Evolutionary conservation across 768 basidiomycete species (phyloP).

Genomic region (Artomyces pyxidatus): DNA sequence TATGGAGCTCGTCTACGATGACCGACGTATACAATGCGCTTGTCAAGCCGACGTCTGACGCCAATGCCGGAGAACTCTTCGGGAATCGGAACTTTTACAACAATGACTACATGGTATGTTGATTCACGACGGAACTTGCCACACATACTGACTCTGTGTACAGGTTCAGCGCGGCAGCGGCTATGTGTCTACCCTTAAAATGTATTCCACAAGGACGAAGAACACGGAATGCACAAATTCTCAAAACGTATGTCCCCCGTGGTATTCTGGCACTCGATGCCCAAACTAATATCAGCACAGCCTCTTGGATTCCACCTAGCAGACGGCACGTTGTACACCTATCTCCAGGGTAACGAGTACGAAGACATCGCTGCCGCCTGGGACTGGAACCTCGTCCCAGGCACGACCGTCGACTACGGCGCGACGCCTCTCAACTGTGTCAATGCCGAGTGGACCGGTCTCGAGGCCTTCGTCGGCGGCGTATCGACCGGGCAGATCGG

Average conservation of each 20-base stretch:
- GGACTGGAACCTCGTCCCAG: slow-evolving; percentile 77
- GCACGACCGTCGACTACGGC: slow-evolving; percentile 58
- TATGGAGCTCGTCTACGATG: slow-evolving; percentile 18
- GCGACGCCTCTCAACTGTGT: slow-evolving; percentile 45
- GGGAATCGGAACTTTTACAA: slow-evolving; percentile 27
- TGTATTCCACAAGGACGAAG: slow-evolving; percentile 25
- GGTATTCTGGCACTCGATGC: background rate
- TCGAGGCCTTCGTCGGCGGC: slow-evolving; percentile 58
- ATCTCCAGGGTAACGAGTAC: slow-evolving; percentile 59
- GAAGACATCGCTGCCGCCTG: slow-evolving; percentile 64
- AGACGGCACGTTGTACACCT: slow-evolving; percentile 58
- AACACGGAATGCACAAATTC: slow-evolving; percentile 28
- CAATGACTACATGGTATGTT: slow-evolving; percentile 28
- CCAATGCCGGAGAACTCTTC: slow-evolving; percentile 21
- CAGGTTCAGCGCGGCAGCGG: slow-evolving; percentile 27
- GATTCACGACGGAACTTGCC: background rate
- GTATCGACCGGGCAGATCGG: slow-evolving; percentile 50
- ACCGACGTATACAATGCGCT: slow-evolving; percentile 12
- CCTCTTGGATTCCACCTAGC: slow-evolving; percentile 48
- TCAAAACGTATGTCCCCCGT: slow-evolving; percentile 20
- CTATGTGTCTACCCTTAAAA: slow-evolving; percentile 26
- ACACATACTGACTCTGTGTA: background rate
- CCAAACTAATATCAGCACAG: slow-evolving; percentile 2
- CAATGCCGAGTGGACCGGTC: slow-evolving; percentile 34
- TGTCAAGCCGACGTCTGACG: slow-evolving; percentile 13